A percentile compares a stretch with the other conserved stretches of the same genome.
phyloP scores from a whole-genome alignment of 345 rosid genomes.

The Firmiana major region DNA sequence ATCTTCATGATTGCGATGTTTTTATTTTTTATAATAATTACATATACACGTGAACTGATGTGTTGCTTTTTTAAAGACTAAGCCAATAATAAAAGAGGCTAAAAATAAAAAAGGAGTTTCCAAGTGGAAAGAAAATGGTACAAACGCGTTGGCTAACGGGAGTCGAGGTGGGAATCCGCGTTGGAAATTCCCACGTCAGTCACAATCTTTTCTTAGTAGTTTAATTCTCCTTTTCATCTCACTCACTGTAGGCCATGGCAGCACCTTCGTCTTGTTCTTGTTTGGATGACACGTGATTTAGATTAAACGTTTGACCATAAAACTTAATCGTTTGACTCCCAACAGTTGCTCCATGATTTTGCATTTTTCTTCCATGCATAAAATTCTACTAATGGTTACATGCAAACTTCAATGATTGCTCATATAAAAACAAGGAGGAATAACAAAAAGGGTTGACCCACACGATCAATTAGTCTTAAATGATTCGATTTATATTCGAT shows the following conservation, averaged over 20 bases:
- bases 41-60: no score
- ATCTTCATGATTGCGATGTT: no score
- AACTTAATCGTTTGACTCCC: background rate
- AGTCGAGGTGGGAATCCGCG: background rate
- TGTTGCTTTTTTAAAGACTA: background rate
- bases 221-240: slow-evolving; percentile 6
- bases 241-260: background rate
- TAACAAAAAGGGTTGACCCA: no score
- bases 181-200: slow-evolving; percentile 7
- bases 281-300: background rate
- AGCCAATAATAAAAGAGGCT: background rate
- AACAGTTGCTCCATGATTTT: background rate
- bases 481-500: no score
- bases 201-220: background rate
- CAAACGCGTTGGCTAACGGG: background rate
- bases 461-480: no score
- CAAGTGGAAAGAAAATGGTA: background rate
- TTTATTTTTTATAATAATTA: no score
- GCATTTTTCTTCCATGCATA: background rate
- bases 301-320: background rate
- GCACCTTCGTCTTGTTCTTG: background rate
- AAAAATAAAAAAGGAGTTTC: background rate
- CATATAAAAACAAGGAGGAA: background rate
- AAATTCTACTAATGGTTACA: background rate
- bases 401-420: background rate